phyloP scores from a whole-genome alignment of 495 filamentous ascomycete genomes.

The Xylaria intraflava region DNA sequence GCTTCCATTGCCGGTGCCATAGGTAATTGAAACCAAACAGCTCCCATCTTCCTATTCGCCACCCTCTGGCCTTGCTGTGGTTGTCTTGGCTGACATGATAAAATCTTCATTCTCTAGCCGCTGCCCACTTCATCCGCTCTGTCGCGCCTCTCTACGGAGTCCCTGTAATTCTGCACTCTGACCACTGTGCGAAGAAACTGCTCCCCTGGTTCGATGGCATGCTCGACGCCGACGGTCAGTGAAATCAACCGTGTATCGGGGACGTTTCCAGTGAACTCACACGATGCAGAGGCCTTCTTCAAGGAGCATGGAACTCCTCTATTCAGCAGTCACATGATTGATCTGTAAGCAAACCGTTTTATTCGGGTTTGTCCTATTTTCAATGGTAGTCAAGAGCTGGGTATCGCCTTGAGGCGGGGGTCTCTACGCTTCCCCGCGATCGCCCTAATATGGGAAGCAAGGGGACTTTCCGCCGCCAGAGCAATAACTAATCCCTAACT shows the following conservation, averaged over 20 bases:
- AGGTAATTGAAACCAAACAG: slow-evolving; percentile 22
- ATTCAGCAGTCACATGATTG: slow-evolving; percentile 97
- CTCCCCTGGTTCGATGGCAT: slow-evolving; percentile 96
- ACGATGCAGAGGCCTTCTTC: slow-evolving; percentile 83
- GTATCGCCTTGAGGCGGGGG: neutral
- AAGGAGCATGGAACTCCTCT: slow-evolving; percentile 87
- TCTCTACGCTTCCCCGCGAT: neutral
- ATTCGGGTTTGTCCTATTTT: neutral
- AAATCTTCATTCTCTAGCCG: slow-evolving; percentile 35
- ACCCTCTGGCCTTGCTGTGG: neutral
- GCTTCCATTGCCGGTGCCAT: slow-evolving; percentile 83
- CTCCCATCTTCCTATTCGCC: neutral
- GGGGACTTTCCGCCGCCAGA: neutral
- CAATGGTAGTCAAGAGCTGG: neutral
- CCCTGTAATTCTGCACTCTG: slow-evolving; percentile 86
- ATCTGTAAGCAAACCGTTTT: slow-evolving; percentile 44
- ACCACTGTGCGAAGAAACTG: slow-evolving; percentile 89
- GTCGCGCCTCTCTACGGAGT: slow-evolving; percentile 83
- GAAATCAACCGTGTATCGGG: neutral
- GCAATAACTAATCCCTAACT: neutral
- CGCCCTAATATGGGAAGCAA: neutral
- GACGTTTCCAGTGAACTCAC: neutral
- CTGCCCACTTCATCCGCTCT: slow-evolving; percentile 86
- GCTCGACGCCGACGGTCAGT: slow-evolving; percentile 23
- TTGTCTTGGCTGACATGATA: slow-evolving; percentile 1